Conservation (phyloP, 768 basidiomycete genomes). For the Auriscalpium vulgare region DNA sequence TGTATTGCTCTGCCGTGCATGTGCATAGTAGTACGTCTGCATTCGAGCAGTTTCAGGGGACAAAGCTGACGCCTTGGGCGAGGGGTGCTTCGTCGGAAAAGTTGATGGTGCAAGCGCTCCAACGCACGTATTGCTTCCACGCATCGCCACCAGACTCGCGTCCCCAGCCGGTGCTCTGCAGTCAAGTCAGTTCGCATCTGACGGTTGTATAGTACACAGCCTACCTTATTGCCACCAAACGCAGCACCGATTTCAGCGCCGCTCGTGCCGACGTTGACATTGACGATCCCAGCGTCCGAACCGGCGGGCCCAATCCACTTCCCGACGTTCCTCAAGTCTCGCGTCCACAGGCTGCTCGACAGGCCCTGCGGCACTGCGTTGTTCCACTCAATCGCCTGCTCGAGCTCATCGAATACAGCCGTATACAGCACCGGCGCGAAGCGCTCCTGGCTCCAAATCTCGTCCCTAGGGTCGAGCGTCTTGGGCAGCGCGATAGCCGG, state of each 20-base stretch:
- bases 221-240: slow-evolving; percentile 91
- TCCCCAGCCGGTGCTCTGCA: slow-evolving; percentile 84
- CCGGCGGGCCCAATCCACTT: slow-evolving; percentile 90
- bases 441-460: slow-evolving; percentile 71
- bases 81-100: slow-evolving; percentile 84
- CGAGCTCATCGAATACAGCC: slow-evolving; percentile 77
- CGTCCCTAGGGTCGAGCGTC: slow-evolving; percentile 39
- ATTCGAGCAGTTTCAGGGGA: slow-evolving; percentile 25
- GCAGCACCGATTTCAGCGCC: slow-evolving; percentile 78
- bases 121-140: slow-evolving; percentile 96
- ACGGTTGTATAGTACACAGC: slow-evolving; percentile 11
- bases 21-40: too few species aligned
- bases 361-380: slow-evolving; percentile 90
- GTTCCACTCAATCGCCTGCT: slow-evolving; percentile 85
- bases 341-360: slow-evolving; percentile 88
- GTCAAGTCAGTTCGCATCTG: not conserved
- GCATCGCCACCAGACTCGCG: slow-evolving; percentile 96
- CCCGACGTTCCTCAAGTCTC: slow-evolving; percentile 73
- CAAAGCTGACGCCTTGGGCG: slow-evolving; percentile 89
- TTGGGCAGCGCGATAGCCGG: slow-evolving; percentile 77
- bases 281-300: slow-evolving; percentile 88
- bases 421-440: slow-evolving; percentile 90
- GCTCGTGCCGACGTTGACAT: slow-evolving; percentile 67
- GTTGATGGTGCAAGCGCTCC: slow-evolving; percentile 90
- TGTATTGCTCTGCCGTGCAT: not conserved